phyloP scores from a whole-genome alignment of 106 monocot genomes.

The Allium cepa region DNA sequence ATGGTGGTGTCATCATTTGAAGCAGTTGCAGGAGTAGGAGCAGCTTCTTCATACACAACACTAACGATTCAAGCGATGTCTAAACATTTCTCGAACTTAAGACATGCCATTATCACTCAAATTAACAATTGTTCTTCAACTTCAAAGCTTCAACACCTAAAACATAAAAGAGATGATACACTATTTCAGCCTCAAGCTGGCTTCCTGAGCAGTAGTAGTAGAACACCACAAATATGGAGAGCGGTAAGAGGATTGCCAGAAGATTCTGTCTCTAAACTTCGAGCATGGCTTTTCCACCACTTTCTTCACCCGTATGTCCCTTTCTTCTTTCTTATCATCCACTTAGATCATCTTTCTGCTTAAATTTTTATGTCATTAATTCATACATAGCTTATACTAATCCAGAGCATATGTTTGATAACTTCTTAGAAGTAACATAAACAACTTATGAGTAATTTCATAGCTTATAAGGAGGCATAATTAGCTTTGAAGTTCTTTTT shows the following conservation, averaged over 20 bases:
- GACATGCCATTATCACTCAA: slow-evolving; percentile 51
- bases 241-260: slow-evolving; percentile 58
- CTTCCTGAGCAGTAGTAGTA: too few species aligned
- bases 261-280: slow-evolving; percentile 40
- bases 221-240: slow-evolving; percentile 38
- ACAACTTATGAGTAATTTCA: neutral
- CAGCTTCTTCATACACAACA: slow-evolving; percentile 55
- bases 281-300: slow-evolving; percentile 75
- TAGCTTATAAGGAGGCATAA: neutral
- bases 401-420: neutral
- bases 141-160: slow-evolving; percentile 6
- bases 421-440: neutral
- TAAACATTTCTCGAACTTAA: slow-evolving; percentile 58
- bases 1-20: slow-evolving; percentile 60
- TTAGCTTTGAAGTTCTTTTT: neutral
- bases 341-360: slow-evolving; percentile 65
- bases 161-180: slow-evolving; percentile 20
- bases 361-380: neutral
- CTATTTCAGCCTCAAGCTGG: slow-evolving; percentile 23
- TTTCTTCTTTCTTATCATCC: slow-evolving; percentile 29
- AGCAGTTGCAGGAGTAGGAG: slow-evolving; percentile 40
- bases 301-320: slow-evolving; percentile 62
- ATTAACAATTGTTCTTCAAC: slow-evolving; percentile 32
- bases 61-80: slow-evolving; percentile 88
- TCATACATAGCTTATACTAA: neutral